phyloP scores from a whole-genome alignment of 495 filamentous ascomycete species.

The Cryomyces minteri region DNA sequence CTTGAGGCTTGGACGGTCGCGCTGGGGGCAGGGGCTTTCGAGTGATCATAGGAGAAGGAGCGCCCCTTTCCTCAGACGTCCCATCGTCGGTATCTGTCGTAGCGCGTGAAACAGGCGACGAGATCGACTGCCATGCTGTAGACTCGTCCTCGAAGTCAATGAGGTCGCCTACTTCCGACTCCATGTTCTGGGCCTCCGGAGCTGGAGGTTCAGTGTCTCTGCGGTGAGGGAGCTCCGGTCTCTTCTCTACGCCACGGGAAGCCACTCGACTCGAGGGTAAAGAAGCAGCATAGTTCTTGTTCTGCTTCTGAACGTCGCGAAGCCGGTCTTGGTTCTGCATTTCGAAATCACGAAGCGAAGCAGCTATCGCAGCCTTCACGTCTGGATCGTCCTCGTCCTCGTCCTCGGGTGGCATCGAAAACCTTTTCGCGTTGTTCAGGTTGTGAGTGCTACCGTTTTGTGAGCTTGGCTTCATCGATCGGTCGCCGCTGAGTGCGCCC shows the following conservation, averaged over 20 bases:
- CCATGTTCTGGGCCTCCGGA: slow-evolving; percentile 2
- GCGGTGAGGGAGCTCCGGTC: slow-evolving; percentile 13
- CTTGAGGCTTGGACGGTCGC: slow-evolving; percentile 17
- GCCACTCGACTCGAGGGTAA: neutral
- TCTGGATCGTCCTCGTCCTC: slow-evolving; percentile 19
- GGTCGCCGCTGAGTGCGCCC: slow-evolving; percentile 18
- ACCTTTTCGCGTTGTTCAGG: slow-evolving; percentile 2
- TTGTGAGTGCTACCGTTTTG: slow-evolving; percentile 3
- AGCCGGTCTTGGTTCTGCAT: slow-evolving; percentile 6
- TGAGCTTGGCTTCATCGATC: slow-evolving; percentile 8
- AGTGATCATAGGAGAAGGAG: slow-evolving; percentile 2
- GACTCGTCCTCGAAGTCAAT: slow-evolving; percentile 19
- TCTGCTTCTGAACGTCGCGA: slow-evolving; percentile 1
- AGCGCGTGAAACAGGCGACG: neutral
- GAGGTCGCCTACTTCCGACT: slow-evolving; percentile 11
- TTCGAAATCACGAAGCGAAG: slow-evolving; percentile 19
- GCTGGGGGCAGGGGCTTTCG: slow-evolving; percentile 10
- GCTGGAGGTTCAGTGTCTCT: slow-evolving; percentile 4
- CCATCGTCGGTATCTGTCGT: slow-evolving; percentile 2
- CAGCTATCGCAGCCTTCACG: slow-evolving; percentile 19
- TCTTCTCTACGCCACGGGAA: neutral
- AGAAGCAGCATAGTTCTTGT: neutral
- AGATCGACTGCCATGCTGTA: neutral
- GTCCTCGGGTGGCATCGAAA: slow-evolving; percentile 6
- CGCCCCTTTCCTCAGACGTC: neutral